phyloP scores from a whole-genome alignment of 2,329 filamentous ascomycete genomes.

The Verticillium dahliae region DNA sequence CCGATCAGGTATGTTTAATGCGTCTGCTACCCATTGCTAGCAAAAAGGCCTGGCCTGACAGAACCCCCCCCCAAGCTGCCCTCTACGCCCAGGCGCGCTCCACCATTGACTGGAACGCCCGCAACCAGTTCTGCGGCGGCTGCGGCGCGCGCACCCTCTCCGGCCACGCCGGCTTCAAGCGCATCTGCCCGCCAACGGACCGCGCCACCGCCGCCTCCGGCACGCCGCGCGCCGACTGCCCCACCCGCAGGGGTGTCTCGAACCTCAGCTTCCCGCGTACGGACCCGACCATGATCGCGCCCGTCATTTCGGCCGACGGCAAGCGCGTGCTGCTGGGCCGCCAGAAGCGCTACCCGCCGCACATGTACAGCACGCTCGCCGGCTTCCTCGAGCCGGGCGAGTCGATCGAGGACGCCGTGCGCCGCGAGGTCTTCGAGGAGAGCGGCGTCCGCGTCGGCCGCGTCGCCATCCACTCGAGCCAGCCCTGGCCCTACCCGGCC shows the following conservation, averaged over 20 bases:
- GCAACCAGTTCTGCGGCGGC: conserved; percentile 85
- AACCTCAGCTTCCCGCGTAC: conserved; percentile 91
- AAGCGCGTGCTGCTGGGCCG: conserved; percentile 76
- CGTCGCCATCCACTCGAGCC: conserved; percentile 75
- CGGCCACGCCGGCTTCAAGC: conserved; percentile 73
- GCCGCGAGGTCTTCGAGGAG: conserved; percentile 83
- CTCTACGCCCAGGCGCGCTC: conserved; percentile 86
- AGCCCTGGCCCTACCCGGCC: conserved; percentile 83
- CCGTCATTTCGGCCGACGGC: conserved; percentile 76
- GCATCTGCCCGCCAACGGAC: conserved; percentile 69
- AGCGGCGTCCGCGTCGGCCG: conserved; percentile 69
- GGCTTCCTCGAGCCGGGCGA: conserved; percentile 83
- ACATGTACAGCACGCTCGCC: conserved; percentile 86
- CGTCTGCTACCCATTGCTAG: no score
- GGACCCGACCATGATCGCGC: conserved; percentile 92
- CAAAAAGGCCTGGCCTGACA: no score
- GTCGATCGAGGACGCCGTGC: conserved; percentile 76
- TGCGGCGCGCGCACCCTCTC: conserved; percentile 81
- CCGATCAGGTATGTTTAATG: conserved; percentile 45
- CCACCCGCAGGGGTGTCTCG: conserved; percentile 75
- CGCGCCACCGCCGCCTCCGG: conserved; percentile 37
- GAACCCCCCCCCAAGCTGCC: conserved; percentile 51
- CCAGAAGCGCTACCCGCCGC: conserved; percentile 71
- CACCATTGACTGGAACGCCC: conserved; percentile 87
- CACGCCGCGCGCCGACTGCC: conserved; percentile 61